Conservation (phyloP, 148 eudicot genomes). For the Vaccinium macrocarpon region DNA sequence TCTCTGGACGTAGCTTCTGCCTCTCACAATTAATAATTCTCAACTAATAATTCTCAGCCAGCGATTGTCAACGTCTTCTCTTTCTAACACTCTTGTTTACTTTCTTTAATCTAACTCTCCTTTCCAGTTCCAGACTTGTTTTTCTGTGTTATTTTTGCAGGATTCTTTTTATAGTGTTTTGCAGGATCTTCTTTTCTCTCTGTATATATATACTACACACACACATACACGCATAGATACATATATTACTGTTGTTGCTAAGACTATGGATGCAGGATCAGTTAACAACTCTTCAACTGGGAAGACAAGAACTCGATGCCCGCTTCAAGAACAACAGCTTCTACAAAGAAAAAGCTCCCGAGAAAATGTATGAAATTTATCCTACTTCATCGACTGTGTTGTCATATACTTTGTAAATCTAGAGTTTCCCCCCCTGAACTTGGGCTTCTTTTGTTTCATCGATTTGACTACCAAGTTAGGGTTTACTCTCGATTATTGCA, state of each 20-base stretch:
- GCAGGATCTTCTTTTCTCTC: neutral
- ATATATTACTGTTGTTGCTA: neutral
- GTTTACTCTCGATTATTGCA: neutral
- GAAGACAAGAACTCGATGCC: conserved; percentile 36
- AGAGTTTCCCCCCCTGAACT: neutral
- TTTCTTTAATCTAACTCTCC: conserved; percentile 14
- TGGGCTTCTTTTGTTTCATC: neutral
- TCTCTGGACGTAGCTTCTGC: neutral
- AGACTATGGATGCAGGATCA: conserved; percentile 48
- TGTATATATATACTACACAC: neutral
- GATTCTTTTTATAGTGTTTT: neutral
- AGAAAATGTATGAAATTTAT: conserved; percentile 53
- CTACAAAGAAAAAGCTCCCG: conserved; percentile 57
- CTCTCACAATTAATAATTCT: no score
- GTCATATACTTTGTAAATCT: neutral
- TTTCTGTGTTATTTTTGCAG: conserved; percentile 8
- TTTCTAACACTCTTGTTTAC: conserved; percentile 3
- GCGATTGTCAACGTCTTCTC: conserved; percentile 1
- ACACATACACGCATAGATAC: neutral
- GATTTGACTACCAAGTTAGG: neutral
- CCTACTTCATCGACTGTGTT: neutral
- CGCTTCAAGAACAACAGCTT: conserved; percentile 48
- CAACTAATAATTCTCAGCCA: neutral
- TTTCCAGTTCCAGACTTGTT: conserved; percentile 33
- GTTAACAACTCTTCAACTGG: conserved; percentile 19